Percentiles rank a stretch among this genome's conserved stretches.
These are phyloP conservation scores for Sporothrix schenckii DNA, from an alignment of 2,329 filamentous ascomycete species.

Conservation along the genomic window DNA sequence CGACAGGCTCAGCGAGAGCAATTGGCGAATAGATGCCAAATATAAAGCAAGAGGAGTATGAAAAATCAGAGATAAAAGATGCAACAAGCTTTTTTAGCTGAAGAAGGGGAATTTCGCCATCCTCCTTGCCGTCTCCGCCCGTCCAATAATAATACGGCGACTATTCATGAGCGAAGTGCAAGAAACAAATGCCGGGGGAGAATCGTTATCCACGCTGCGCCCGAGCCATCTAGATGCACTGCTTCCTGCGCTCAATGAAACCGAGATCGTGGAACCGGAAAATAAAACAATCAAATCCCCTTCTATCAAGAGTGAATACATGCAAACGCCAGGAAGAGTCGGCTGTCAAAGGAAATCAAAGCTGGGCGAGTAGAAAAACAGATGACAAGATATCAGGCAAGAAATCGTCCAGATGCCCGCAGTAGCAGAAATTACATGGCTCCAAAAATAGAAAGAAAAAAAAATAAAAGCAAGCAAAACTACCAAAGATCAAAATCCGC, in stretches of 20 bases:
- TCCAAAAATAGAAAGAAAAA: background rate
- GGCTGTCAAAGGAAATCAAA: background rate
- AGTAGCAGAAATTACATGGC: background rate
- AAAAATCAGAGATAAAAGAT: background rate
- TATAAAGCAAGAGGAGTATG: background rate
- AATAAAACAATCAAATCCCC: background rate
- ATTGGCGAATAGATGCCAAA: background rate
- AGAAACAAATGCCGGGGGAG: background rate
- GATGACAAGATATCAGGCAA: background rate
- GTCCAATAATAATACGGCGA: background rate
- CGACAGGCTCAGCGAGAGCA: background rate
- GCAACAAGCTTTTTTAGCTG: background rate
- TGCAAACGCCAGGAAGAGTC: background rate
- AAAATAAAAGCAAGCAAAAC: background rate
- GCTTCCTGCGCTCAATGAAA: background rate
- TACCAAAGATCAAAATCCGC: background rate
- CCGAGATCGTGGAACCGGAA: background rate
- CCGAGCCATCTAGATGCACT: background rate
- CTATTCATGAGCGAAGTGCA: background rate
- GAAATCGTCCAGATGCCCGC: conserved; percentile 17
- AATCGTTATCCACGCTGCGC: background rate
- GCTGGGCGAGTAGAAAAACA: background rate
- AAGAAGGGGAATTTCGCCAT: background rate
- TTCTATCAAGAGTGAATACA: conserved; percentile 6
- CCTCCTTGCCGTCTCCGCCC: background rate